Evolutionary conservation across 768 basidiomycete genomes (phyloP), one percentile per base, ranked within the genome.

Genomic region (Amanita muscaria): DNA sequence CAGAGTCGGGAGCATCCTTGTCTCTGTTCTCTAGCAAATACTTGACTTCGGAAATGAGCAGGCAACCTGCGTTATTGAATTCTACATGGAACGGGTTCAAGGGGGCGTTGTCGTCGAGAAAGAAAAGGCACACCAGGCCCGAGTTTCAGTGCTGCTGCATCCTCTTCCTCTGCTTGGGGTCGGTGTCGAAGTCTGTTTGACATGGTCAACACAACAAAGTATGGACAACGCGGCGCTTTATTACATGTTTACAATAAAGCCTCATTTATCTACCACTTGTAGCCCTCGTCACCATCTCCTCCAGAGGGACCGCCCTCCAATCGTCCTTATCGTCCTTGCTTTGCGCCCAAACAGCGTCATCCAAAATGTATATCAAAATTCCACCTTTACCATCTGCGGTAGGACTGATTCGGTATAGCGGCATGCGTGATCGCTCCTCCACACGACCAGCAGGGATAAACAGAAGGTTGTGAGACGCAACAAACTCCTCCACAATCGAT

Each of bases 321-420:
- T 76, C 72, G 14, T 80, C 79, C 24, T 65, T 67, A 30, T 63
- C 69, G 25, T 59, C 59, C 33, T 66, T 60, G 36, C 68, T 69
- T 7, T 78, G 71, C 2, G 85, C 83, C 85, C 93, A 98, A 11
- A 97, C 88, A 1, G 92, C 93, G 64, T 96, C 92, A 54, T 96
- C 92, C 51, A 80, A 67, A 33, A 98, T 76, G 64, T 94, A 99
- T 18, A 96, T 82, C 53, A 90, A 67, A 33, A 97, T 57, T 0
- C 94, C 94, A 7, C 88, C 86, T 55, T 80, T 83, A 9, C 90
- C 92, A 59, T 89, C 88, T 11, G 77, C 77, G 16, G 73, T 80
- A 42, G 67, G 67, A 45, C 88, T 87, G 10, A 97, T 80, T 40
- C 83, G 77, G 70, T 82, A 97, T 40, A 98, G 61, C 5, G 90